A percentile compares a stretch with the other conserved stretches of the same genome.
Conservation (phyloP, 805 yeast species). For the Zygoascus tannicola region DNA sequence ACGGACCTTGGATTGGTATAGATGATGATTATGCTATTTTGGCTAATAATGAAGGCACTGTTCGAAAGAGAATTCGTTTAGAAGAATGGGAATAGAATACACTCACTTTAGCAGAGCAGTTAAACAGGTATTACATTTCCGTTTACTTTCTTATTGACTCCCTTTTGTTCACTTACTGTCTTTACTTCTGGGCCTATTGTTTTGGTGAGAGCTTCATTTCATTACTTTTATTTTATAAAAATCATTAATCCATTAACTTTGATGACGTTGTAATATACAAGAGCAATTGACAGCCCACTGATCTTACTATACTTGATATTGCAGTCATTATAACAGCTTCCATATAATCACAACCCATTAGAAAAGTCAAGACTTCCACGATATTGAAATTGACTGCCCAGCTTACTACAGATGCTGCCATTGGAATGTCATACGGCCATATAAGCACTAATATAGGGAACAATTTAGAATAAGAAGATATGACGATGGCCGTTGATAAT, state of each 20-base stretch:
- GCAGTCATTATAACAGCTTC: slow-evolving; percentile 25
- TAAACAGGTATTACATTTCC: too few relatives aligned
- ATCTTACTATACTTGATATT: slow-evolving; percentile 13
- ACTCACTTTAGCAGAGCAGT: too few relatives aligned
- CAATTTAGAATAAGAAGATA: slow-evolving; percentile 71
- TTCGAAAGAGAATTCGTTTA: slow-evolving; percentile 29
- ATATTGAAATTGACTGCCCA: slow-evolving; percentile 51
- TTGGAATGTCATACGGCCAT: slow-evolving; percentile 89
- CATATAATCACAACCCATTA: slow-evolving; percentile 29
- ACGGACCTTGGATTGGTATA: slow-evolving; percentile 74
- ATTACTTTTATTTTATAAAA: too few relatives aligned
- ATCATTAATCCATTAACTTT: too few relatives aligned
- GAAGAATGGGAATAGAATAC: slow-evolving; percentile 41
- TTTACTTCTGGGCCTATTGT: too few relatives aligned
- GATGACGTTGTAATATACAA: background rate
- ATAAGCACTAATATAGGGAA: slow-evolving; percentile 89
- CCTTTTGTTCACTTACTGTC: too few relatives aligned
- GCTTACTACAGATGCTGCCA: slow-evolving; percentile 51
- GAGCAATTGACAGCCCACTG: slow-evolving; percentile 9
- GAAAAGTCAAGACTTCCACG: slow-evolving; percentile 53
- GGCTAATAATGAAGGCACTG: slow-evolving; percentile 37
- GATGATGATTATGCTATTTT: slow-evolving; percentile 47
- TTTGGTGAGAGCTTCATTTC: too few relatives aligned
- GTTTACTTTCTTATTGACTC: too few relatives aligned
- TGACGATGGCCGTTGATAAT: slow-evolving; percentile 57